Conservation (phyloP, 768 basidiomycete species). For the Ephemerocybe angulata region DNA sequence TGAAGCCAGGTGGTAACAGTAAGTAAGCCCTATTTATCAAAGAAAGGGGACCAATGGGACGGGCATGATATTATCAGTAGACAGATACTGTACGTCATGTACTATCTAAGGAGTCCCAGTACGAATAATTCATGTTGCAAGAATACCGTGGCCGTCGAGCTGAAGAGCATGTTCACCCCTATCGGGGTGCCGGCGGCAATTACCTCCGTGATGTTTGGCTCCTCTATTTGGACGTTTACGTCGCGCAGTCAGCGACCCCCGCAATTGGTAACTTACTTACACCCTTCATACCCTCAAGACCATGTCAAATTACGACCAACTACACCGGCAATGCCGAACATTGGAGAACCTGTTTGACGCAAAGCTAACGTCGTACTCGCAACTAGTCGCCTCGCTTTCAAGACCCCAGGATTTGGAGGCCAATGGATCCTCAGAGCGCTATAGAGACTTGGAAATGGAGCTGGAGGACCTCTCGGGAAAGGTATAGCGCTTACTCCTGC, state of each 20-base stretch:
- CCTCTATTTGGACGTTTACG: neutral
- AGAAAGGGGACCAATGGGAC: no score
- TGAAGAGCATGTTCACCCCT: no score
- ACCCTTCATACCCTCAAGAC: conserved; percentile 6
- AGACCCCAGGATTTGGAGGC: conserved; percentile 64
- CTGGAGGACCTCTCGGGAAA: conserved; percentile 83
- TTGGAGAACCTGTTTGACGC: conserved; percentile 90
- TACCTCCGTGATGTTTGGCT: neutral
- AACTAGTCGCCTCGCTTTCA: conserved; percentile 69
- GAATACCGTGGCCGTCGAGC: neutral
- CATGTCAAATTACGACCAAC: conserved; percentile 82
- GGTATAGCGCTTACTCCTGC: conserved; percentile 38
- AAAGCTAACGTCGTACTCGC: conserved; percentile 88
- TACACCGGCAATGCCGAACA: conserved; percentile 89
- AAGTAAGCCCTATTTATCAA: no score
- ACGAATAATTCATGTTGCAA: no score
- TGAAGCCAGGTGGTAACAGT: no score
- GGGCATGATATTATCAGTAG: no score
- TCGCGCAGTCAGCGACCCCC: neutral
- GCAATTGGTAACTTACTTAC: neutral
- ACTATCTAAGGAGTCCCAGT: no score
- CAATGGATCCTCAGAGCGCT: conserved; percentile 63
- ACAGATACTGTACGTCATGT: no score
- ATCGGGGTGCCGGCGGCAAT: no score
- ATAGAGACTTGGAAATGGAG: conserved; percentile 82